phyloP scores from a whole-genome alignment of 345 rosid species.

The Anastatica hierochuntica region DNA sequence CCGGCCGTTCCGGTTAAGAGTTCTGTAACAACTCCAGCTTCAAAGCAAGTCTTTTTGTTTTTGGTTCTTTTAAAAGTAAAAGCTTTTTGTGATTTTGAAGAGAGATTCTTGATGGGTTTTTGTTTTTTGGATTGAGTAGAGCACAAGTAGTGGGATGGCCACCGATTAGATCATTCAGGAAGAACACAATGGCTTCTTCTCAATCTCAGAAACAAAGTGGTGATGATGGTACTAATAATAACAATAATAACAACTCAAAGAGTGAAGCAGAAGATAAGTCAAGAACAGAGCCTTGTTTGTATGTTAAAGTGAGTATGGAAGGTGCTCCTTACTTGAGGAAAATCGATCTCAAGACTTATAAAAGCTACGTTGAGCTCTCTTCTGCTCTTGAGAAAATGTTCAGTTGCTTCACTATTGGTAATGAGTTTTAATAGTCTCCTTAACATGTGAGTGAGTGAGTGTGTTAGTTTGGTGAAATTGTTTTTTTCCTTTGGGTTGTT shows the following conservation, averaged over 20 bases:
- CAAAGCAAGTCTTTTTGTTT: conserved; percentile 32
- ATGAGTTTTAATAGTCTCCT: conserved; percentile 13
- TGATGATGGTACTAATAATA: too few relatives aligned
- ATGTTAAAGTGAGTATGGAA: conserved; percentile 78
- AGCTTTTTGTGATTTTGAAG: neutral
- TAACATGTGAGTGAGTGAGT: neutral
- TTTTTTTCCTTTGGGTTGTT: neutral
- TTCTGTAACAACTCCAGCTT: conserved; percentile 38
- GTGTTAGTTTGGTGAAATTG: neutral
- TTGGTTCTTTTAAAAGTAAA: neutral
- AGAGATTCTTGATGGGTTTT: neutral
- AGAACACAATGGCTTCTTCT: conserved; percentile 62
- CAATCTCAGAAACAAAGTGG: conserved; percentile 36
- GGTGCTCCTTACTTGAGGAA: conserved; percentile 73
- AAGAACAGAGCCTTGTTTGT: conserved; percentile 40
- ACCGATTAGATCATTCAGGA: conserved; percentile 64
- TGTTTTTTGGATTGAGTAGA: conserved; percentile 30
- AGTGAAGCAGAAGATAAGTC: conserved; percentile 35
- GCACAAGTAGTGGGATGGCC: conserved; percentile 86
- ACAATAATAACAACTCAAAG: conserved; percentile 17
- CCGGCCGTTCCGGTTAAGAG: conserved; percentile 25
- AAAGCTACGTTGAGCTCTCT: conserved; percentile 51
- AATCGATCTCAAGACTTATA: conserved; percentile 54
- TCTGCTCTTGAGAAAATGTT: conserved; percentile 70
- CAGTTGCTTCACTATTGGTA: conserved; percentile 64